Conservation (phyloP, 2,329 filamentous ascomycete species). For the Pseudogymnoascus sp. region DNA sequence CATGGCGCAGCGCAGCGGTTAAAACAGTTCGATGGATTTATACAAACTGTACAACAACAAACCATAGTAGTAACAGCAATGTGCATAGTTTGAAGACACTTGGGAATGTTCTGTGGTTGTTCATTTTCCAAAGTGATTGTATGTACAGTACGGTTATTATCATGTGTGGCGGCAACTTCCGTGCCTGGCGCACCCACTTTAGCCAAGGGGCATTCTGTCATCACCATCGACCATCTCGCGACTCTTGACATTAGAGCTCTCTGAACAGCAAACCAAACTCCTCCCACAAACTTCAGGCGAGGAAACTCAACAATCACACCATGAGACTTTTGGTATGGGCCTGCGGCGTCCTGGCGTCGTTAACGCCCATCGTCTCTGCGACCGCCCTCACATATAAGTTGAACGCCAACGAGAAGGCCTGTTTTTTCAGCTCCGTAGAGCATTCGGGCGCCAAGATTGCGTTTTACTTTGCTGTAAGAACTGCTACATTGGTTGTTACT, state of each 20-base stretch:
- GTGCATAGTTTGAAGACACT: neutral
- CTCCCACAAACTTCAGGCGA: slow-evolving; percentile 3
- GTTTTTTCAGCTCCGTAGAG: slow-evolving; percentile 81
- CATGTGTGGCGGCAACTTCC: slow-evolving; percentile 1
- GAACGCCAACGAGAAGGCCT: slow-evolving; percentile 83
- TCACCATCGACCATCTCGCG: neutral
- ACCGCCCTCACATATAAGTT: slow-evolving; percentile 95
- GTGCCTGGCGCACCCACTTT: neutral
- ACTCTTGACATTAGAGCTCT: neutral
- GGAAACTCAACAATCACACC: slow-evolving; percentile 21
- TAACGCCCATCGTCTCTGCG: slow-evolving; percentile 65
- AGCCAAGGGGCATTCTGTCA: slow-evolving; percentile 8
- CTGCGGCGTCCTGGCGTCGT: slow-evolving; percentile 63
- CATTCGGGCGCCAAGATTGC: slow-evolving; percentile 81
- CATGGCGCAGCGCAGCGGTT: neutral
- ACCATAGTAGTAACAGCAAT: slow-evolving; percentile 8
- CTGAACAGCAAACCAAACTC: neutral
- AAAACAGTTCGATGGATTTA: slow-evolving; percentile 4
- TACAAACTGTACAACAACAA: slow-evolving; percentile 4
- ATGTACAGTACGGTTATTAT: neutral
- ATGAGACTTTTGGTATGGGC: slow-evolving; percentile 62
- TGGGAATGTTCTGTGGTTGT: neutral
- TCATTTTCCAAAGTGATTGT: neutral
- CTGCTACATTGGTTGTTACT: neutral
- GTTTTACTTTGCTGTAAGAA: slow-evolving; percentile 92